These are phyloP conservation scores for Gymnopilus junonius DNA, from an alignment of 768 basidiomycete genomes.

Conservation along the genomic window DNA sequence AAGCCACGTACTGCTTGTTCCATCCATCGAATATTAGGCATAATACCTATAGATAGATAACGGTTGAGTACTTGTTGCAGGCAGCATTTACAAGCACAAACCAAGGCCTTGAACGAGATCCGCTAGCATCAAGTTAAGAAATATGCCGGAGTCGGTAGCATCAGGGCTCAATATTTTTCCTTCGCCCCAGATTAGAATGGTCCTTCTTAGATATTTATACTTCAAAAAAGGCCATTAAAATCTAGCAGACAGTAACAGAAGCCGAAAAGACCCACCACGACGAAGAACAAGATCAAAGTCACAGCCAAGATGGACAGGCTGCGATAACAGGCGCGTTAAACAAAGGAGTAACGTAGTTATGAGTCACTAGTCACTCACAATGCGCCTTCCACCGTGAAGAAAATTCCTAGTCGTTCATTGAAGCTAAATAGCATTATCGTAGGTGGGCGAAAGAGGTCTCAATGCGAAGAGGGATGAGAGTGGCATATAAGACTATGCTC, in stretches of 20 bases:
- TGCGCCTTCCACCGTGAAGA: constrained; percentile 25
- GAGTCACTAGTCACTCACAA: constrained; percentile 13
- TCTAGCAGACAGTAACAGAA: neutral
- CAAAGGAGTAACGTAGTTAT: neutral
- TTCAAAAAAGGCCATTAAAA: neutral
- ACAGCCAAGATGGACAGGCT: constrained; percentile 27
- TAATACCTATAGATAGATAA: constrained; percentile 31
- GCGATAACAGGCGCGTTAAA: neutral
- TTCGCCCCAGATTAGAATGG: constrained; percentile 14
- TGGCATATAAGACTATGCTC: neutral
- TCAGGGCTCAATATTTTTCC: constrained; percentile 18
- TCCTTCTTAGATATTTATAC: constrained; percentile 26
- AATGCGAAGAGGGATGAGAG: neutral
- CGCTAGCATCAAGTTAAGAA: constrained; percentile 51
- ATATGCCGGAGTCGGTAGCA: constrained; percentile 41
- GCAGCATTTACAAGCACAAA: constrained; percentile 9
- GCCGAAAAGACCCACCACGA: constrained; percentile 22
- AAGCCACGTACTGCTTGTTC: constrained; percentile 31
- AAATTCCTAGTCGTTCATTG: constrained; percentile 28
- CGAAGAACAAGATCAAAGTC: constrained; percentile 25
- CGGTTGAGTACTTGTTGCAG: neutral
- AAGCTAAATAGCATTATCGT: constrained; percentile 22
- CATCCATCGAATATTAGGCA: constrained; percentile 50
- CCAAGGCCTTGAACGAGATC: constrained; percentile 51
- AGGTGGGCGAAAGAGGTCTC: neutral